Base-by-base conservation (phyloP, 1,284 basidiomycete species). In the Takashimella koratensis region DNA sequence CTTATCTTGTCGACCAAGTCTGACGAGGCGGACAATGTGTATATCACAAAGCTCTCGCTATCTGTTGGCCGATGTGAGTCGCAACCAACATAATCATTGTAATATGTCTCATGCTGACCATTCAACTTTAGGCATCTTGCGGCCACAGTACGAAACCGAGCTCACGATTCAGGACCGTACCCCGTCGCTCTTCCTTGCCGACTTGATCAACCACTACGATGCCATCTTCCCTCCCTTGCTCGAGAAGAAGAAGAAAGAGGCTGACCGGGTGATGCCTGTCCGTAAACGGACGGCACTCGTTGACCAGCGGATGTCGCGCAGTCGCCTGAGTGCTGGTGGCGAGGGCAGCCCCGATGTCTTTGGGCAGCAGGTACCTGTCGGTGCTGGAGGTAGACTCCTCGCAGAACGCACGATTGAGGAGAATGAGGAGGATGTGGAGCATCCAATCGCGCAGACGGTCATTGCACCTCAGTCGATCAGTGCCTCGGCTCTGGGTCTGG, bases 271-370 rank as follows among this genome's bases (percentile, higher is more conserved):
- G 54, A 79, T 87, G 50, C 91, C 90, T 4, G 71, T 84, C 21
- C 83, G 92, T 43, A 95, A 94, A 70, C 86, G 90, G 49, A 95
- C 93, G 1, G 86, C 86, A 0, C 86, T 87, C 0, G 79, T 96
- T 43, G 94, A 97, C 75, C 86, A 93, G 84, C 85, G 91, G 45
- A 81, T 90, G 22, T 74, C 71, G 4, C 80, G 90, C 27, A 77
- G 76, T 45, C 76, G 77, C 45, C 69, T 82, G 51, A 77, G 77
- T 19, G 76, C 74, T 2, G 71, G 74, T 12, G 76, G 70, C 10
- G 45, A 60, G 16, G 79, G 82, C 51, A 69, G 74, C 4, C 73
- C 78, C 25, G 78, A 79, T 51, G 53, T 77, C 4, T 65, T 78
- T 10, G 71, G 73, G 27, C 66, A 68, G 36, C 80, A 81, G 53